Percentiles rank a stretch among this genome's conserved stretches.
Conservation (phyloP, 2,329 filamentous ascomycete genomes). For the Lizonia empirigonia region DNA sequence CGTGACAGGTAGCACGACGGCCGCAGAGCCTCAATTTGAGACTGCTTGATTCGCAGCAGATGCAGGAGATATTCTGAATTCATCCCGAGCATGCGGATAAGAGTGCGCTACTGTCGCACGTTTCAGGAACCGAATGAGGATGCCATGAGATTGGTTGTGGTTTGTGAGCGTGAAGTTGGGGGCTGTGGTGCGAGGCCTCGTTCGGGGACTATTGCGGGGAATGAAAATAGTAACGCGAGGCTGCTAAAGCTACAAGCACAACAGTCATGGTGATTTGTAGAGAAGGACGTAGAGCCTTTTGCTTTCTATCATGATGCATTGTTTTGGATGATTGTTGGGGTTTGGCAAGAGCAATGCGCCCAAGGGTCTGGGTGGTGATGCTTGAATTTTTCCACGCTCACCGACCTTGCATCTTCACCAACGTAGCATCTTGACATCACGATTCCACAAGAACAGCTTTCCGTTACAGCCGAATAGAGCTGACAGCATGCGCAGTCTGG, state of each 20-base stretch:
- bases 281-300: no score
- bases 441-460: not conserved
- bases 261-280: not conserved
- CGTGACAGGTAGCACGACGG: constrained; percentile 9
- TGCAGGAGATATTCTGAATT: not conserved
- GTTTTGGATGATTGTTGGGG: not conserved
- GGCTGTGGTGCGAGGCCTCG: constrained; percentile 10
- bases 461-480: constrained; percentile 3
- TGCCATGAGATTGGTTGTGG: constrained; percentile 1
- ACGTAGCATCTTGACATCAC: not conserved
- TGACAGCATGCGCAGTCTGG: constrained; percentile 1
- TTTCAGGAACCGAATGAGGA: constrained; percentile 6
- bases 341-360: not conserved
- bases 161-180: not conserved
- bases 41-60: constrained; percentile 4
- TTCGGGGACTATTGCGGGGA: constrained; percentile 16
- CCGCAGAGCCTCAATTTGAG: constrained; percentile 15
- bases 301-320: not conserved
- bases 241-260: not conserved
- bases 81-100: not conserved
- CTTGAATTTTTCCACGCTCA: no score
- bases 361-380: no score
- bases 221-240: constrained; percentile 13
- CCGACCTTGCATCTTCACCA: not conserved
- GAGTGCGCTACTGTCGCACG: constrained; percentile 2